Conservation (phyloP, 306 rosid genomes). For the Inga oerstediana region DNA sequence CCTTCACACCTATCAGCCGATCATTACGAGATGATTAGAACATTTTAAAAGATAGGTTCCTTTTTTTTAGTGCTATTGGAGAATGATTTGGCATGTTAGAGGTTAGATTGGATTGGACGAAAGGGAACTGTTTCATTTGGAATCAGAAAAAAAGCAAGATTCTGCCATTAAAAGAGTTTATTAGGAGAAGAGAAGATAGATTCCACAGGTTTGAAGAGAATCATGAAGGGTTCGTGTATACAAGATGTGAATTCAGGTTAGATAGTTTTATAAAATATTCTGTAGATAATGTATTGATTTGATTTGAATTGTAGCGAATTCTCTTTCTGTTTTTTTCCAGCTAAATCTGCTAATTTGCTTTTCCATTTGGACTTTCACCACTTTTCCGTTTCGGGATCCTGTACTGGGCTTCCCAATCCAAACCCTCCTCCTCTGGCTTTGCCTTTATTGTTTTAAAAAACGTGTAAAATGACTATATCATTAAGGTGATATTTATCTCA, state of each 20-base stretch:
- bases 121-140: constrained; percentile 24
- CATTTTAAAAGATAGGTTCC: not conserved
- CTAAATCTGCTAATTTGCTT: constrained; percentile 20
- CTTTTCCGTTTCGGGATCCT: constrained; percentile 12
- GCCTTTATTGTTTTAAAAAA: not conserved
- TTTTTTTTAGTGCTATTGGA: constrained; percentile 4
- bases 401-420: not conserved
- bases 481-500: not conserved
- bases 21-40: constrained; percentile 22
- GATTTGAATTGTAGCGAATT: constrained; percentile 29
- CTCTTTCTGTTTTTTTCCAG: constrained; percentile 24
- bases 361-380: constrained; percentile 32
- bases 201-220: constrained; percentile 21
- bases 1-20: constrained; percentile 3
- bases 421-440: constrained; percentile 12
- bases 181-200: not conserved
- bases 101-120: constrained; percentile 13
- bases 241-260: constrained; percentile 35
- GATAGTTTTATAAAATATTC: constrained; percentile 30
- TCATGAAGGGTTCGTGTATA: constrained; percentile 30
- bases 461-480: not conserved
- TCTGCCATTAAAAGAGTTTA: constrained; percentile 25
- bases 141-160: constrained; percentile 28
- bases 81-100: constrained; percentile 21
- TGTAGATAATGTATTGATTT: constrained; percentile 49